Evolutionary conservation across 1,139 yeast genomes (phyloP).

Genomic region (Pichiaceae sp.): DNA sequence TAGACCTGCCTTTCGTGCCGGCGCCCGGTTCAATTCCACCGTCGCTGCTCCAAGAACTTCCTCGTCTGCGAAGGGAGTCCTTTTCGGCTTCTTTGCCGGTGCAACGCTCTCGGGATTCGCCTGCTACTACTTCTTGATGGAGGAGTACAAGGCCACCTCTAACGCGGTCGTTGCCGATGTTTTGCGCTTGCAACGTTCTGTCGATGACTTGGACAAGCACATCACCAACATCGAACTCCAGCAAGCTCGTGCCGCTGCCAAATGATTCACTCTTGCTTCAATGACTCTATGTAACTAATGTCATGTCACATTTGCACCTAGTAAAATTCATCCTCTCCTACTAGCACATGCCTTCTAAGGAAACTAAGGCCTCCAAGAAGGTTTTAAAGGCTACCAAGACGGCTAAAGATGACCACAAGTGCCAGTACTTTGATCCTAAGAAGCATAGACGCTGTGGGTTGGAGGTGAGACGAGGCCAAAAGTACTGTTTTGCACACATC

Average conservation of each 20-base stretch:
- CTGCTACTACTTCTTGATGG: constrained; percentile 70
- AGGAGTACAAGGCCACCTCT: constrained; percentile 68
- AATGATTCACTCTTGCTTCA: neutral
- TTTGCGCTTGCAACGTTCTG: constrained; percentile 58
- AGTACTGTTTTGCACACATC: constrained; percentile 59
- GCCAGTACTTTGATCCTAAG: constrained; percentile 15
- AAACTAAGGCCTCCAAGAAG: no score
- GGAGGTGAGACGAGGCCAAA: constrained; percentile 42
- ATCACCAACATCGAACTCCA: constrained; percentile 34
- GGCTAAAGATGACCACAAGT: constrained; percentile 9
- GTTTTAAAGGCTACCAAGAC: no score
- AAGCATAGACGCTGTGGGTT: constrained; percentile 41
- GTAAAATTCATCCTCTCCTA: no score
- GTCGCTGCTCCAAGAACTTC: neutral
- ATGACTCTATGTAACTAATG: no score
- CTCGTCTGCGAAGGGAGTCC: constrained; percentile 49
- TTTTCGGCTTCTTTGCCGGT: constrained; percentile 72
- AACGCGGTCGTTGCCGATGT: constrained; percentile 70
- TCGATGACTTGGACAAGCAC: constrained; percentile 59
- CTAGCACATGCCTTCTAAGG: no score
- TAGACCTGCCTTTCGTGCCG: neutral
- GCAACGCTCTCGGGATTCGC: constrained; percentile 67
- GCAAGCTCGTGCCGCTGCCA: constrained; percentile 15
- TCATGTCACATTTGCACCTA: no score
- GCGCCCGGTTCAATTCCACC: constrained; percentile 14